Percentiles rank a stretch among this genome's conserved stretches.
phyloP scores from a whole-genome alignment of 179 eudicot genomes.

The Silene coronaria region DNA sequence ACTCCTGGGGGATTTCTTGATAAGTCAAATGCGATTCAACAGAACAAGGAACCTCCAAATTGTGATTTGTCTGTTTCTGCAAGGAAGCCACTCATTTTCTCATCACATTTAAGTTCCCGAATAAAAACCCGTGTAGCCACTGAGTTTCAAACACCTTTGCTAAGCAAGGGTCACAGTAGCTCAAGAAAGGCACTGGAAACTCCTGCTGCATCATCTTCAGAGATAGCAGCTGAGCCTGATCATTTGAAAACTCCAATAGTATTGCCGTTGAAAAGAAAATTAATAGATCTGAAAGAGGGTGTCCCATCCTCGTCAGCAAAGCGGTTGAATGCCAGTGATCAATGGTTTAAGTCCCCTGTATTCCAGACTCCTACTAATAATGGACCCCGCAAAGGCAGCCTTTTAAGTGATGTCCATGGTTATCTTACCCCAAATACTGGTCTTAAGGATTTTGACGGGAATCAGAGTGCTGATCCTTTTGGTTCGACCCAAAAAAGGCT shows the following conservation, averaged over 20 bases:
- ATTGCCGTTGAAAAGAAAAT: conserved; percentile 80
- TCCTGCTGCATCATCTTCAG: conserved; percentile 34
- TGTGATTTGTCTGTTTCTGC: conserved; percentile 40
- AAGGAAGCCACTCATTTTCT: conserved; percentile 48
- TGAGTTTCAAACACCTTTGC: conserved; percentile 38
- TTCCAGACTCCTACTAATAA: conserved; percentile 54
- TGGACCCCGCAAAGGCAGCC: conserved; percentile 42
- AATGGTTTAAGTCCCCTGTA: conserved; percentile 54
- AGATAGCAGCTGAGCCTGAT: conserved; percentile 42
- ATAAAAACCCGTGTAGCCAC: conserved; percentile 33
- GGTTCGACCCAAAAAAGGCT: background rate
- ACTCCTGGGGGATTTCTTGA: conserved; percentile 49
- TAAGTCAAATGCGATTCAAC: conserved; percentile 34
- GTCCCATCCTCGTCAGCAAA: conserved; percentile 42
- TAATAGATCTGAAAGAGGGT: conserved; percentile 52
- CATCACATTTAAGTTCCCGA: conserved; percentile 40
- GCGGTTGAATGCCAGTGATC: conserved; percentile 55
- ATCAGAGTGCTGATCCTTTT: conserved; percentile 20
- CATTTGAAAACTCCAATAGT: conserved; percentile 55
- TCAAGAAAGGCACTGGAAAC: conserved; percentile 41
- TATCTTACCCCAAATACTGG: conserved; percentile 42
- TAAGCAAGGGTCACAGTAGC: conserved; percentile 29
- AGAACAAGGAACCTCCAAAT: conserved; percentile 34
- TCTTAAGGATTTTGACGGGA: conserved; percentile 43
- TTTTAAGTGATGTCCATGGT: conserved; percentile 40